Conservation (phyloP, 768 basidiomycete genomes). For the Russula sp. region DNA sequence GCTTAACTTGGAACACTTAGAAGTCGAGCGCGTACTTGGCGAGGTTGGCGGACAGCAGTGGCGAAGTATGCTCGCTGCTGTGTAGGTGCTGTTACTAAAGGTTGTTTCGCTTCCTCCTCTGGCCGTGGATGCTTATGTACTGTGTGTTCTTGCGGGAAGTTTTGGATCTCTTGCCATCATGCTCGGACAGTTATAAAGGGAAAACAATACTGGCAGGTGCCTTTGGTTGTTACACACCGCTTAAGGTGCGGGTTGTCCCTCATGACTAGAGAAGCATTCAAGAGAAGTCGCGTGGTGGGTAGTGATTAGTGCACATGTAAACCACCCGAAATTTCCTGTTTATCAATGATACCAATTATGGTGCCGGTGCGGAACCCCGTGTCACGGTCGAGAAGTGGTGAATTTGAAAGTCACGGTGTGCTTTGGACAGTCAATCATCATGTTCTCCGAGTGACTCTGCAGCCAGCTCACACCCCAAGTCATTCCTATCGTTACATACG, state of each 20-base stretch:
- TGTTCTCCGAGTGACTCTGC: too few species aligned
- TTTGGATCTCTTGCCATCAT: too few species aligned
- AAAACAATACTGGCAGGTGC: too few species aligned
- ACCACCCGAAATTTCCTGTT: not conserved
- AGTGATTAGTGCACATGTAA: conserved; percentile 1
- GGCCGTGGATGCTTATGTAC: not conserved
- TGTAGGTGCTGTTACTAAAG: not conserved
- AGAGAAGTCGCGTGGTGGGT: not conserved
- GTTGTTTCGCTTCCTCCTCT: not conserved
- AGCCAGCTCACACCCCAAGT: too few species aligned
- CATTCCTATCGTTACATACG: too few species aligned
- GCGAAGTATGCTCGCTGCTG: conserved; percentile 45
- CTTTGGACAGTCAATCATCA: too few species aligned
- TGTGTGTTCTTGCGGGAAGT: not conserved
- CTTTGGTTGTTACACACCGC: too few species aligned
- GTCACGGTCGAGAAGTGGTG: too few species aligned
- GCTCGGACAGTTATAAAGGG: too few species aligned
- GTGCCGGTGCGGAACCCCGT: too few species aligned
- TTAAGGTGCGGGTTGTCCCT: not conserved
- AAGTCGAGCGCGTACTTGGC: conserved; percentile 80
- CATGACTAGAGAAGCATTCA: not conserved
- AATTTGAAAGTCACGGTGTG: too few species aligned
- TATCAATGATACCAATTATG: not conserved
- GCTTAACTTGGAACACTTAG: conserved; percentile 76
- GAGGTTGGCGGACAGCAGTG: conserved; percentile 69